phyloP scores from a whole-genome alignment of 768 basidiomycete genomes.

The Collybia mongolica region DNA sequence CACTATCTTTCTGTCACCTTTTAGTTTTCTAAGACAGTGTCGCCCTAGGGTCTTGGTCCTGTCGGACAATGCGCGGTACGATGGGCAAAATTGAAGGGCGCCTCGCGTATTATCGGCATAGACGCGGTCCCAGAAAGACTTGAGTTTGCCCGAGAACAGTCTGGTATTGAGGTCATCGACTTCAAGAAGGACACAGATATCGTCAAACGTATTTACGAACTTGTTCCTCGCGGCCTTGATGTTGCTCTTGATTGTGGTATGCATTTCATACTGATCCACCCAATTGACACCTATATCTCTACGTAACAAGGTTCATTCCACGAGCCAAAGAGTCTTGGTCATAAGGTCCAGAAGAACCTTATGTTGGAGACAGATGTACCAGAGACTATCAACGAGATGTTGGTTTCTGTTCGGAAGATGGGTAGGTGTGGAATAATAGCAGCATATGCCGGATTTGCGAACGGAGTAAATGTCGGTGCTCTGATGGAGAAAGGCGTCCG shows the following conservation, averaged over 20 bases:
- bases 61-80: slow-evolving; percentile 61
- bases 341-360: slow-evolving; percentile 67
- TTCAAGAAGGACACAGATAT: slow-evolving; percentile 52
- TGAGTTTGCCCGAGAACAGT: slow-evolving; percentile 44
- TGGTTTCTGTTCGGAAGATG: slow-evolving; percentile 48
- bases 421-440: slow-evolving; percentile 65
- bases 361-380: slow-evolving; percentile 77
- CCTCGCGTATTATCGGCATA: slow-evolving; percentile 68
- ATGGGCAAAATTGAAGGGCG: slow-evolving; percentile 68
- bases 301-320: slow-evolving; percentile 57
- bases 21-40: neutral
- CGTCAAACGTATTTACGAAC: slow-evolving; percentile 53
- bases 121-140: slow-evolving; percentile 51
- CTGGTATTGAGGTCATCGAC: slow-evolving; percentile 56
- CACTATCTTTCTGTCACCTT: slow-evolving; percentile 15
- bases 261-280: neutral
- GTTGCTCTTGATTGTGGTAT: slow-evolving; percentile 54
- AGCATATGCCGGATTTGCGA: slow-evolving; percentile 66
- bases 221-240: slow-evolving; percentile 65
- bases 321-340: slow-evolving; percentile 61
- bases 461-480: slow-evolving; percentile 69
- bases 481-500: slow-evolving; percentile 77
- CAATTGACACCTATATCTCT: neutral
- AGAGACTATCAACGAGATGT: slow-evolving; percentile 57
- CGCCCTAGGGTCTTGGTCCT: slow-evolving; percentile 56